Evolutionary conservation across 495 filamentous ascomycete genomes (phyloP), one percentile per base, ranked within the genome.

Genomic region (Extremus antarcticus): DNA sequence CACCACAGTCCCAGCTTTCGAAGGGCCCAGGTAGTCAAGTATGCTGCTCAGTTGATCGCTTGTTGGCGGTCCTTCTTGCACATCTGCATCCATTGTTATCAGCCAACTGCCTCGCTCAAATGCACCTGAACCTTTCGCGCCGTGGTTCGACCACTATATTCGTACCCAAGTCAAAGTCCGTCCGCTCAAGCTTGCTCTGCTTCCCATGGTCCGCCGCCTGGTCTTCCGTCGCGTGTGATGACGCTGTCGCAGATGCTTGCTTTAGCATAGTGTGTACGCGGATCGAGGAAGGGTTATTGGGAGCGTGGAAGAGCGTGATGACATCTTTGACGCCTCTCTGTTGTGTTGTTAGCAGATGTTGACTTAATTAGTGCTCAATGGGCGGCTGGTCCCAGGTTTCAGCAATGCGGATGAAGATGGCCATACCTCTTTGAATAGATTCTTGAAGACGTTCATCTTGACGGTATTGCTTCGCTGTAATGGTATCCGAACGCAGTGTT

Each of bases 281-380:
- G 15, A 75, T 74, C 1, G 88, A 94, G 59, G 80, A 68, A 2
- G 81, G 73, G 17, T 76, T 71, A 40, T 71, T 72, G 22, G 91
- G 79, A 60, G 83, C 81, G 78, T 96, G 91, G 79, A 97, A 98
- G 74, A 98, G 84, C 54, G 90, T 95, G 63, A 98, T 83, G 57
- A 94, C 82, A 75, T 97, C 88, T 50, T 66, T 68, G 43, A 66
- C 61, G 51, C 68, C 68, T 23, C 55, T 51, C 69, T 71, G 41
- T n/a, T n/a, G 15, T 35, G 7, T 35, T 35, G 29, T 35, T 13
- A 35, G 29, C 13, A 7, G 29, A 35, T n/a, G n/a, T n/a, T n/a
- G n/a, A n/a, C n/a, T n/a, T n/a, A n/a, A n/a, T n/a, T n/a, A n/a
- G n/a, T n/a, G n/a, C n/a, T n/a, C n/a, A n/a, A n/a, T n/a, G n/a